Base-by-base conservation (phyloP, 768 basidiomycete genomes). In the Pleurotus ostreatus region DNA sequence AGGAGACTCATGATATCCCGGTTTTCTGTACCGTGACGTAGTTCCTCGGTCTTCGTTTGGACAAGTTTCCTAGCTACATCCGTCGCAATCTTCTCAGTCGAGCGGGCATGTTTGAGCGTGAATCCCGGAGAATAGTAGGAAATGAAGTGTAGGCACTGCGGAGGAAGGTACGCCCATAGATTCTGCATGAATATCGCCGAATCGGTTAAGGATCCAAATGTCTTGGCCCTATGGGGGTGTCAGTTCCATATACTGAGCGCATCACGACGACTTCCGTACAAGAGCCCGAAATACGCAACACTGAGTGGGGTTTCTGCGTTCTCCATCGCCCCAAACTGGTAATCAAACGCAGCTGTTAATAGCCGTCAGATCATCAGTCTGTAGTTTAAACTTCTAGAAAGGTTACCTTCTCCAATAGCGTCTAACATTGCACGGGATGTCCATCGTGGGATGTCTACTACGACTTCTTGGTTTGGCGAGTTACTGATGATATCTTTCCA, bases 361-460 rank as follows among this genome's bases (percentile, higher is more conserved):
- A 39, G 61, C 9, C 11, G 30, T 34, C 30, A 34, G 30, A 34
- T 34, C 7, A 11, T 8, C 9, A 11, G 30, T 34, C 9, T 34
- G 30, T 34, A 34, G 30, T 34, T 34, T 34, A 34, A 34, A 34
- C 30, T 11, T 9, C 7, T 11, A 34, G 30, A 11, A 34, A 34
- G 30, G 30, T 6, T 65, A 78, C 80, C 78, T 64, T 74, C 70
- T 6, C 78, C 81, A 54, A 82, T 77, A 12, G 78, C 74, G 66
- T 81, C 81, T 53, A 82, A 59, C 5, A 78, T 75, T 2, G 75
- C 76, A 3, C 76, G 75, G 23, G 78, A 75, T n/a, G 65, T 57
- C 74, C 75, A 76, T 12, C 58, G 54, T 13, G 72, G 65, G 12
- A 75, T 59, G 61, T 78, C 66, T 9, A 76, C 55, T 5, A 73